Evolutionary conservation across 2,329 filamentous ascomycete species (phyloP), one percentile per base, ranked within the genome.

Genomic region (Cercospora berteroae): DNA sequence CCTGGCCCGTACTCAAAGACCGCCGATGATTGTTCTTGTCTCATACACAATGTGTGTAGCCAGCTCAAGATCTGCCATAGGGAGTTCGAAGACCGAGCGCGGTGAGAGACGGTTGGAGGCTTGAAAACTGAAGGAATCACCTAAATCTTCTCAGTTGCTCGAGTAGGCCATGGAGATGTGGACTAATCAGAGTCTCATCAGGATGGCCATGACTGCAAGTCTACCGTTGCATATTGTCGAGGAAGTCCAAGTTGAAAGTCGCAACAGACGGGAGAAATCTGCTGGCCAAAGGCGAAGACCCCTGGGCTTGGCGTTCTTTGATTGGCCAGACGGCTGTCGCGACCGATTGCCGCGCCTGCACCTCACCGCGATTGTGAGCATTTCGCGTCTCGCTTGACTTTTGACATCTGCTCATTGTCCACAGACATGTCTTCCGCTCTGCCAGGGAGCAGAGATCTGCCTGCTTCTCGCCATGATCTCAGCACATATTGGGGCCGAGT

Each of bases 401-500:
- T 18, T 4, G 7, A 27, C 50, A 16, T 57, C 33, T 55, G 48
- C 42, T 60, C 39, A 6, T 25, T 56, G 6, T 52, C 55, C 18
- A 29, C 62, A 48, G 73, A 3, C 56, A 89, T 89, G 87, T 88
- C 87, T 50, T 82, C 86, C 57, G 88, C 88, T 27, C 78, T 89
- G 29, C 87, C 87, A 27, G 87, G 88, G 65, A 86, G 80, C 73
- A 90, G 94, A 79, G 93, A 97, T 80, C 86, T 97, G 71, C 95
- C 95, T 69, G 88, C 89, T 65, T 99, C 95, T 64, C 93, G 93
- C 80, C 94, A 96, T 86, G 92, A 99, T 79, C 85, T 99, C 76
- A 88, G 81, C 78, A 97, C 94, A 57, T 99, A 99, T 83, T 95
- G 92, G 92, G 95, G 95, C 72, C 89, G 95, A 67, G 95, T 98